These are phyloP conservation scores for Pichia membranifaciens DNA, from an alignment of 805 yeast species.

Conservation along the genomic window DNA sequence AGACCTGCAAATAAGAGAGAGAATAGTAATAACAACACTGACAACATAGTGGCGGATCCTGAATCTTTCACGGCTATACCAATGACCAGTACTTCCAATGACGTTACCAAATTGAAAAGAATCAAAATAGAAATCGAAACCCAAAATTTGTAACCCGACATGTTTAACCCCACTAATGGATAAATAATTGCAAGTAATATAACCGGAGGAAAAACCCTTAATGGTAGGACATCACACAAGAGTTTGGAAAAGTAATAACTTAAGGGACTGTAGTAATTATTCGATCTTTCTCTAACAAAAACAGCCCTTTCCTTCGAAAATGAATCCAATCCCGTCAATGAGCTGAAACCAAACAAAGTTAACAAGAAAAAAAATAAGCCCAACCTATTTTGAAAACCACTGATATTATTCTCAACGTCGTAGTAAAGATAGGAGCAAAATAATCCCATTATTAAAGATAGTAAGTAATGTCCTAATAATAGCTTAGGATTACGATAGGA, in stretches of 20 bases:
- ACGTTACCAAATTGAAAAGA: slow-evolving; percentile 79
- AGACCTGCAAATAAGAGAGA: slow-evolving; percentile 90
- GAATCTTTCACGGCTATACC: slow-evolving; percentile 86
- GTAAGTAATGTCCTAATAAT: slow-evolving; percentile 74
- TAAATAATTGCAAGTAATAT: slow-evolving; percentile 73
- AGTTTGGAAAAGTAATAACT: slow-evolving; percentile 84
- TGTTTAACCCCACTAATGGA: slow-evolving; percentile 84
- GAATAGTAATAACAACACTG: slow-evolving; percentile 76
- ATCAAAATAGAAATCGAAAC: slow-evolving; percentile 65
- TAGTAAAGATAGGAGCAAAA: slow-evolving; percentile 86
- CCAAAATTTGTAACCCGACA: slow-evolving; percentile 68
- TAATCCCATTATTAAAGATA: slow-evolving; percentile 70
- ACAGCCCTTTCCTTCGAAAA: slow-evolving; percentile 85
- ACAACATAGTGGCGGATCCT: slow-evolving; percentile 86
- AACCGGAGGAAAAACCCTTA: slow-evolving; percentile 88
- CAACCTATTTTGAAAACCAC: slow-evolving; percentile 93
- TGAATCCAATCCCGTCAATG: slow-evolving; percentile 85
- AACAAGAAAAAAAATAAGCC: slow-evolving; percentile 89
- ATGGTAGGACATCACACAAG: slow-evolving; percentile 85
- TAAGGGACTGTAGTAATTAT: slow-evolving; percentile 84
- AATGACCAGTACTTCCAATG: slow-evolving; percentile 77
- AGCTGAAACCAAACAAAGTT: slow-evolving; percentile 89
- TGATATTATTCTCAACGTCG: slow-evolving; percentile 77
- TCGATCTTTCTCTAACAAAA: slow-evolving; percentile 88
- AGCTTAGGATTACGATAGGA: slow-evolving; percentile 87